Percentiles rank a stretch among this genome's conserved stretches.
Conservation (phyloP, 1,139 yeast genomes). For the Zygosaccharomyces sapae region DNA sequence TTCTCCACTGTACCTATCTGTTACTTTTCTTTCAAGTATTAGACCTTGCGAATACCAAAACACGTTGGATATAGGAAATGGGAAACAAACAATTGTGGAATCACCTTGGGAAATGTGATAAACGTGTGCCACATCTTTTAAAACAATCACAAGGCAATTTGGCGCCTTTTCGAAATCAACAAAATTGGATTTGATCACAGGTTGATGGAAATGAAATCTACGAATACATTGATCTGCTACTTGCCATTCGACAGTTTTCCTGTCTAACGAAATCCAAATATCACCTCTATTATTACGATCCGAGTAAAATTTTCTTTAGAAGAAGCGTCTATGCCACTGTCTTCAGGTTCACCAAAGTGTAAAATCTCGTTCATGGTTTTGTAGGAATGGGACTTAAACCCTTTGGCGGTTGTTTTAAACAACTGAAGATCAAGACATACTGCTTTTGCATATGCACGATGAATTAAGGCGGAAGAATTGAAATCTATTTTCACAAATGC, state of each 20-base stretch:
- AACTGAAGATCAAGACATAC: too few relatives aligned
- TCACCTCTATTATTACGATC: conserved; percentile 18
- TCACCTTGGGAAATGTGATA: conserved; percentile 27
- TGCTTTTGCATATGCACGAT: too few relatives aligned
- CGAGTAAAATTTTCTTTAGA: conserved; percentile 6
- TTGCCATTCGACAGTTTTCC: conserved; percentile 27
- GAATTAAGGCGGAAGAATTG: too few relatives aligned
- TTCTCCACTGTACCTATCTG: not conserved
- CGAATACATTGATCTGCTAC: conserved; percentile 23
- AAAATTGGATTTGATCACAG: conserved; percentile 30
- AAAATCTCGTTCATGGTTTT: not conserved
- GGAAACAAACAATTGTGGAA: conserved; percentile 27
- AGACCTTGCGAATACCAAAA: conserved; percentile 34
- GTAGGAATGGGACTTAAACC: not conserved
- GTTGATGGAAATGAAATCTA: conserved; percentile 21
- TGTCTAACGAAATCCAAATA: conserved; percentile 26
- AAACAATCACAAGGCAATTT: conserved; percentile 29
- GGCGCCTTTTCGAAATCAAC: conserved; percentile 28
- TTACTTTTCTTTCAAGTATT: conserved; percentile 25
- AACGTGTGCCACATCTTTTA: conserved; percentile 28
- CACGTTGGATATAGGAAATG: conserved; percentile 30
- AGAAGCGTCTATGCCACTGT: conserved; percentile 3
- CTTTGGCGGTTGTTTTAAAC: not conserved
- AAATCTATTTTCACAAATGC: too few relatives aligned
- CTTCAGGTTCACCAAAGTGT: not conserved